These are phyloP conservation scores for Moricandia moricandioides DNA, from an alignment of 345 rosid species.

Conservation along the genomic window DNA sequence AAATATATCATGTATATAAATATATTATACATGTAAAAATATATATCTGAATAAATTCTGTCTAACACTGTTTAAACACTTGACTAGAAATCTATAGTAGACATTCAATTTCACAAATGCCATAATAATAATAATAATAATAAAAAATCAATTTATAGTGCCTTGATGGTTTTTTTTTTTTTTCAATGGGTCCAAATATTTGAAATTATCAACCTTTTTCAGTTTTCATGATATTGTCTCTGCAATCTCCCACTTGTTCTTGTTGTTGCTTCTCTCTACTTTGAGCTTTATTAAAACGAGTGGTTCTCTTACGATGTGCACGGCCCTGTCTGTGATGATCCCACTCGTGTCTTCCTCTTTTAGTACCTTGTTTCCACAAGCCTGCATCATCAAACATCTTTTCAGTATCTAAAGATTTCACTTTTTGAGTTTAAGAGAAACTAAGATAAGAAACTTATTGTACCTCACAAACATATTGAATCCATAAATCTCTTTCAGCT, in stretches of 20 bases:
- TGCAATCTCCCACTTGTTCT: neutral
- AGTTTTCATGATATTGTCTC: neutral
- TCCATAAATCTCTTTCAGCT: slow-evolving; percentile 71
- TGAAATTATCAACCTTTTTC: neutral
- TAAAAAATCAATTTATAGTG: no score
- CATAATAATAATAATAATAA: no score
- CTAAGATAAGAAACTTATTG: neutral
- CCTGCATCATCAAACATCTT: slow-evolving; percentile 39
- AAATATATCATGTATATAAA: no score
- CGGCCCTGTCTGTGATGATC: slow-evolving; percentile 83
- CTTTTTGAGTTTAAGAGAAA: neutral
- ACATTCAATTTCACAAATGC: no score
- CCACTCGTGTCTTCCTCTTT: slow-evolving; percentile 94
- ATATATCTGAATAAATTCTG: no score
- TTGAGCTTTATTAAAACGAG: slow-evolving; percentile 43
- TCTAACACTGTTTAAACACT: no score
- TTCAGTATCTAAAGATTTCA: neutral
- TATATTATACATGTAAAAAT: no score
- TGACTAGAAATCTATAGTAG: no score
- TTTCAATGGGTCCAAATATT: no score
- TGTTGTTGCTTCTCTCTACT: slow-evolving; percentile 24
- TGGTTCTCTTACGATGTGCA: slow-evolving; percentile 69
- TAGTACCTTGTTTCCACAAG: slow-evolving; percentile 80
- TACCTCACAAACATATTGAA: slow-evolving; percentile 78
- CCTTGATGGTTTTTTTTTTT: no score